These are phyloP conservation scores for Neurospora pannonica DNA, from an alignment of 495 filamentous ascomycete species.

Conservation along the genomic window DNA sequence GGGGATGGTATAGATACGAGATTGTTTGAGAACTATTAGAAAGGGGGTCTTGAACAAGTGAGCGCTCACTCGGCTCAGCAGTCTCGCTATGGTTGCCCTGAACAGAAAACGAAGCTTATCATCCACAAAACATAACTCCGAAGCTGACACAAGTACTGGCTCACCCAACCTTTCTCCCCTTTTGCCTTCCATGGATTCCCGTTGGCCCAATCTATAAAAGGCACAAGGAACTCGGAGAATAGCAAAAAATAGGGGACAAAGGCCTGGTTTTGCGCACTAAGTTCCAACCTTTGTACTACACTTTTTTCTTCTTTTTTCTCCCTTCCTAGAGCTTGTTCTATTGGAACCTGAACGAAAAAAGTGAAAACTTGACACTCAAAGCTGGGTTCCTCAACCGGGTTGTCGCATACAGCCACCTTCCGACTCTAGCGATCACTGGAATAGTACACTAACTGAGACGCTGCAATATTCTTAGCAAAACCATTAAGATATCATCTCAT, in stretches of 20 bases:
- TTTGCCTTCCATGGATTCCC: not conserved
- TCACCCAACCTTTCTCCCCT: not conserved
- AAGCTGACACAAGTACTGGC: not conserved
- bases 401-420: not conserved
- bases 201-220: not conserved
- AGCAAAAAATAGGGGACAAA: not conserved
- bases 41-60: not conserved
- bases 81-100: not conserved
- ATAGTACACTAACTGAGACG: not conserved
- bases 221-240: not conserved
- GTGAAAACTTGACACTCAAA: not conserved
- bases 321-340: too few species aligned
- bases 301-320: not conserved
- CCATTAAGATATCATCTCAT: not conserved
- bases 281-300: not conserved
- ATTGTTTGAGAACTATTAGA: not conserved
- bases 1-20: not conserved
- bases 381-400: not conserved
- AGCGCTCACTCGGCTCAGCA: not conserved
- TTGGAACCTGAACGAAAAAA: not conserved
- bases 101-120: not conserved
- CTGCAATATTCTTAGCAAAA: rapidly evolving
- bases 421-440: not conserved
- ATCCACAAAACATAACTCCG: not conserved
- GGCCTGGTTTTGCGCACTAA: not conserved